Evolutionary conservation across 345 rosid species (phyloP).

Genomic region (Kandelia obovata): DNA sequence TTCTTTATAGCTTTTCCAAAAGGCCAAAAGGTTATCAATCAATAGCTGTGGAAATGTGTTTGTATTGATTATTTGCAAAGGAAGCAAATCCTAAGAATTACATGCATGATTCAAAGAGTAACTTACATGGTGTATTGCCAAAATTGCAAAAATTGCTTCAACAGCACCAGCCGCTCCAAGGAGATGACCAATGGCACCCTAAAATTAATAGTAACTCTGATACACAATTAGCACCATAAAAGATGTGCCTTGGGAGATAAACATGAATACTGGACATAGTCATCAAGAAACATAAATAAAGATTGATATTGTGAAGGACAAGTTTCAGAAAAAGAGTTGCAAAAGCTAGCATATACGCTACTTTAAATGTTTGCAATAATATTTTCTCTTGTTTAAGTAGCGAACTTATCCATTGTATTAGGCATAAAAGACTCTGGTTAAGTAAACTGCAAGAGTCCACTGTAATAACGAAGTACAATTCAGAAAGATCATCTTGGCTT

Average conservation of each 20-base stretch:
- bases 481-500: no score
- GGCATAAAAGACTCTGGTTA: no score
- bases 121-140: constrained; percentile 68
- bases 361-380: neutral
- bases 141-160: constrained; percentile 76
- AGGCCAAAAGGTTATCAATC: neutral
- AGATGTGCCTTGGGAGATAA: neutral
- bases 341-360: neutral
- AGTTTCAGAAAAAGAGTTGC: neutral
- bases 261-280: neutral
- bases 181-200: constrained; percentile 96
- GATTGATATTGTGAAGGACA: neutral
- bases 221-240: neutral
- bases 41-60: neutral
- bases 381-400: neutral
- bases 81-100: neutral
- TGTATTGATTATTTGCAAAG: neutral
- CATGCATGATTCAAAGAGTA: constrained; percentile 47
- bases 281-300: neutral
- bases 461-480: no score
- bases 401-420: no score
- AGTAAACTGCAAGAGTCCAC: no score
- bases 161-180: constrained; percentile 99
- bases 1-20: neutral
- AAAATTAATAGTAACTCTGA: constrained; percentile 18